Percentiles rank a stretch among this genome's conserved stretches.
Conservation (phyloP, 306 rosid species). For the Dalbergia cochinchinensis region DNA sequence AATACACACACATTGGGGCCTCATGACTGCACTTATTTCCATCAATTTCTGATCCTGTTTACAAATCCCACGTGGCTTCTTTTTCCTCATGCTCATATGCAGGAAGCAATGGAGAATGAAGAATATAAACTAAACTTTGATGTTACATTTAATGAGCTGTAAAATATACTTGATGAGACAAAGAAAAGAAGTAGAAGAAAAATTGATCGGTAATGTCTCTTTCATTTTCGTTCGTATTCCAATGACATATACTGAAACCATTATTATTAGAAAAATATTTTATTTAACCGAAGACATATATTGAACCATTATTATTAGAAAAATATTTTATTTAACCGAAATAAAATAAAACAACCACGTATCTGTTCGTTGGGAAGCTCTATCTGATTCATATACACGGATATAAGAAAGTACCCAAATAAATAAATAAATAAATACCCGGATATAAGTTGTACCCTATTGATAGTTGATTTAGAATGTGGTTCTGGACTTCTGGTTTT, state of each 20-base stretch:
- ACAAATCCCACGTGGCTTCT: not conserved
- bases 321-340: not conserved
- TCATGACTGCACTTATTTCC: conserved; percentile 1
- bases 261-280: not conserved
- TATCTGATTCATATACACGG: not conserved
- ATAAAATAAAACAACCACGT: not conserved
- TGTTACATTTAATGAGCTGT: not conserved
- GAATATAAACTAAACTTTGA: not conserved
- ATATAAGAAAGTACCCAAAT: not conserved
- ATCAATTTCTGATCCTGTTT: not conserved
- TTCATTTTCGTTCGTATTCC: not conserved
- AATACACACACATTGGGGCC: not conserved
- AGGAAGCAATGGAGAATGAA: not conserved
- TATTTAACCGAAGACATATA: not conserved
- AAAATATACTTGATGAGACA: not conserved
- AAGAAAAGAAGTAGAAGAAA: not conserved
- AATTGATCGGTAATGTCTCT: not conserved
- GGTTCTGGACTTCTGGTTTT: not conserved
- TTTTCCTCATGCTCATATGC: not conserved
- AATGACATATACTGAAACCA: no score
- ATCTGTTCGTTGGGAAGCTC: no score
- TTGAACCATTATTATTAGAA: not conserved
- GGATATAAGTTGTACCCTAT: not conserved
- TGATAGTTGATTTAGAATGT: not conserved
- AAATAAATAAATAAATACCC: no score